Conservation (phyloP, 2,329 filamentous ascomycete species). For the Fusarium verticillioides region DNA sequence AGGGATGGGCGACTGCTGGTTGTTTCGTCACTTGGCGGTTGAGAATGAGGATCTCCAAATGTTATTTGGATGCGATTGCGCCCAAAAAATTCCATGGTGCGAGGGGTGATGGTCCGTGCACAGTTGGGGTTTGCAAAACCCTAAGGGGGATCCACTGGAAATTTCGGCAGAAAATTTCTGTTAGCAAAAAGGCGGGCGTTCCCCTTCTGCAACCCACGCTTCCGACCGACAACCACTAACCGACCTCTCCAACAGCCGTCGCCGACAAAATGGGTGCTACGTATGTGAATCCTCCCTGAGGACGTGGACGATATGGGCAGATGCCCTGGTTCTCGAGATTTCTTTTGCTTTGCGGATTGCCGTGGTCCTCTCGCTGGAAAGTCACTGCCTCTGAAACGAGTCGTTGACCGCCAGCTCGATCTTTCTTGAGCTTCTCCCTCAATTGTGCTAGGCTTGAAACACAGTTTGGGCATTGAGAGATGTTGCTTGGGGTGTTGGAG, state of each 20-base stretch:
- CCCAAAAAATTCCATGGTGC: conserved; percentile 37
- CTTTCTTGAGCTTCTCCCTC: conserved; percentile 73
- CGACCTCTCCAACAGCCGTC: conserved; percentile 52
- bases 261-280: conserved; percentile 60
- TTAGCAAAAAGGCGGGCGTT: conserved; percentile 2
- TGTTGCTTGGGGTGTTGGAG: conserved; percentile 79
- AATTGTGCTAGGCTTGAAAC: conserved; percentile 57
- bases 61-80: conserved; percentile 43
- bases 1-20: conserved; percentile 51
- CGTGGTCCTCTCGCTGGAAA: conserved; percentile 85
- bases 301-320: conserved; percentile 47
- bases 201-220: conserved; percentile 24
- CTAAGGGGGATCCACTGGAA: conserved; percentile 27
- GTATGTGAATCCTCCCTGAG: conserved; percentile 62
- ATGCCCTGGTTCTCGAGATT: conserved; percentile 61
- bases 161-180: conserved; percentile 39
- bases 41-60: conserved; percentile 48
- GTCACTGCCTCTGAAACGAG: conserved; percentile 42
- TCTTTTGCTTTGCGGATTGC: conserved; percentile 74
- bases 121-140: conserved; percentile 48
- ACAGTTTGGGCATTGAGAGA: conserved; percentile 67
- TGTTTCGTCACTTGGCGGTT: conserved; percentile 50
- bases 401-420: conserved; percentile 77
- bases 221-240: conserved; percentile 53
- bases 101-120: conserved; percentile 53